Evolutionary conservation across 345 rosid genomes (phyloP).

Genomic region (Bruguiera sexangula): DNA sequence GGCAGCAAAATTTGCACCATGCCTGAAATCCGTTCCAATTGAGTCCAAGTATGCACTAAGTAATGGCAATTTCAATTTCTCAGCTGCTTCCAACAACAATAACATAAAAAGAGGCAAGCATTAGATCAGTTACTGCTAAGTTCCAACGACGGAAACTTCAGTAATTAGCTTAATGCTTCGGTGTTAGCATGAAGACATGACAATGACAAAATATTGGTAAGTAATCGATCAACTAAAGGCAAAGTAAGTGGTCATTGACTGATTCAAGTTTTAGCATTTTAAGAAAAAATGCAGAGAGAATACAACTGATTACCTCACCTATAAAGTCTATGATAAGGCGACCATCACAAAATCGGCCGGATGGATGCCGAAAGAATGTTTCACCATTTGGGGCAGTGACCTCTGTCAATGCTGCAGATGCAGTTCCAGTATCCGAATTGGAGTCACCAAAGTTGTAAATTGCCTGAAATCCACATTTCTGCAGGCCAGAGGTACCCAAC

Average conservation of each 20-base stretch:
- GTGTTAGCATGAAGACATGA: too few species aligned
- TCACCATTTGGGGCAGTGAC: slow-evolving; percentile 60
- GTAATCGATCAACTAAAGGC: too few species aligned
- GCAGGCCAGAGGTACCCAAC: not conserved
- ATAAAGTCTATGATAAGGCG: slow-evolving; percentile 67
- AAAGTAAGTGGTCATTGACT: too few species aligned
- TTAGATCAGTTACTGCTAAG: not conserved
- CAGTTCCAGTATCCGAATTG: slow-evolving; percentile 71
- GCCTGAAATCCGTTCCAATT: slow-evolving; percentile 50
- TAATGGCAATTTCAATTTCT: slow-evolving; percentile 52
- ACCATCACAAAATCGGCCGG: slow-evolving; percentile 65
- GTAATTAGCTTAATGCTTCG: too few species aligned
- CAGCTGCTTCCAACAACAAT: slow-evolving; percentile 36
- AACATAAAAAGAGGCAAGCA: not conserved
- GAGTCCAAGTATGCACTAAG: slow-evolving; percentile 67
- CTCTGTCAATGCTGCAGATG: slow-evolving; percentile 47
- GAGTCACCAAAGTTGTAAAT: slow-evolving; percentile 76
- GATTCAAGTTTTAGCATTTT: not conserved
- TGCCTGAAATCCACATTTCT: slow-evolving; percentile 44
- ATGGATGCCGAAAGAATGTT: slow-evolving; percentile 66
- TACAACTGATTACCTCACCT: slow-evolving; percentile 23
- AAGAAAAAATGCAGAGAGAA: too few species aligned
- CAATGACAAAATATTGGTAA: too few species aligned
- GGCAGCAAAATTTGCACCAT: slow-evolving; percentile 75
- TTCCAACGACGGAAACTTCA: not conserved